Base-by-base conservation (phyloP, 306 rosid genomes). In the Arachis hypogaea region DNA sequence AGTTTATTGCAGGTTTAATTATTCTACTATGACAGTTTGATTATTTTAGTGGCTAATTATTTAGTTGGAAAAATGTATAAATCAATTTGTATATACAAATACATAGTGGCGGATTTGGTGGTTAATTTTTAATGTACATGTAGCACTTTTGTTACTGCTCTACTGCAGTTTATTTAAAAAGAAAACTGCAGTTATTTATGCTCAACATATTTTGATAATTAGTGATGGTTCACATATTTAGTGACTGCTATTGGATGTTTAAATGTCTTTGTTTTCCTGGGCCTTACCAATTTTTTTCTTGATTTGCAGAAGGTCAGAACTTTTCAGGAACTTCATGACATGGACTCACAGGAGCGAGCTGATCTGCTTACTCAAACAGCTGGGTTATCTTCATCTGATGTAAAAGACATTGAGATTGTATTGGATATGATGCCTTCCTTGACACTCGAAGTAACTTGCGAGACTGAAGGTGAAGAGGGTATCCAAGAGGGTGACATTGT, bases 401-500 rank as follows among this genome's bases (percentile, higher is more conserved):
- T 95, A 50, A 87, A 90, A 73, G 99, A 95, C 80, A 82, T 95
- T 85, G 99, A 95, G 74, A 57, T 66, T 75, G 92, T 92, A 46
- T 82, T 92, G 64, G 93, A 80, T 77, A 90, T 85, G 85, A 90
- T 95, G 97, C 98, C 99, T 51, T 86, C 92, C 38, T 69, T 95
- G 81, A 85, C 96, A 73, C 72, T 86, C 30, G 91, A 89, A 1
- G 85, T 83, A 55, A 79, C 86, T 49, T 90, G 96, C 66, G 97
- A 92, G 89, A 95, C 98, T 40, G 99, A 95, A 84, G 99, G 99
- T 4, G 96, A 95, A 88, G 97, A 92, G 83, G 97, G 97, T 65
- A 78, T 92, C 30, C 98, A 95, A 81, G 98, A 92, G 86, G 96
- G 98, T 40, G 99, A 95, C 68, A 79, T 90, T 59, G 96, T 92